Base-by-base conservation (phyloP, 495 filamentous ascomycete genomes). In the Cairneyella variabilis region DNA sequence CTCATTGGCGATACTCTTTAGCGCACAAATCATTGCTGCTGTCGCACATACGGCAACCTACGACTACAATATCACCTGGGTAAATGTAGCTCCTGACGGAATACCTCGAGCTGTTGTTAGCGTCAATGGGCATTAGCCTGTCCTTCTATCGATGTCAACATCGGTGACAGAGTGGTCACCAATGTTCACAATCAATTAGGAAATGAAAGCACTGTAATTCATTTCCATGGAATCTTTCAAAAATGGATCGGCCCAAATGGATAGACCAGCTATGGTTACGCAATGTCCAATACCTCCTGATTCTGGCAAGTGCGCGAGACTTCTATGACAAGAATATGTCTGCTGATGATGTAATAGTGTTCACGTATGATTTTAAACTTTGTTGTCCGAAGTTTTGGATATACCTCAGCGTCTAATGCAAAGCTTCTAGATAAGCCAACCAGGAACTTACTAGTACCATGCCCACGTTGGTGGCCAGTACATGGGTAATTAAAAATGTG, bases 161-260 rank as follows among this genome's bases (percentile, higher is more conserved):
- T 84, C 46, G 86, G 86, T 16, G 89, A 93, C 57, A 76, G 72
- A 22, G 63, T 95, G 30, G 66, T 87, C 10, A 75, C 91, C 39
- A 81, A 89, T 55, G 65, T 91, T 53, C 68, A 76, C 55, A 95
- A 95, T 67, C 69, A 76, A 16, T 74, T 95, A 7, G 84, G 77
- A 3, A 84, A 92, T 61, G 72, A 90, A 63, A 78, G 71, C 16
- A 85, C 86, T 3, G 79, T 78, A 27, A 68, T 93, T 2, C 89
- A 95, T 72, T 95, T 85, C 65, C 89, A 95, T 64, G 89, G 89
- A 17, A 74, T 92, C 62, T 88, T 78, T 64, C 86, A 90, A 64
- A 76, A 85, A 60, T 76, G 74, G 22, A 85, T 84, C 10, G 80
- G 74, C 11, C 65, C 75, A 20, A 8, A 92, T 91, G 89, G 89